Conservation (phyloP, 345 rosid species). For the Salix caprea region DNA sequence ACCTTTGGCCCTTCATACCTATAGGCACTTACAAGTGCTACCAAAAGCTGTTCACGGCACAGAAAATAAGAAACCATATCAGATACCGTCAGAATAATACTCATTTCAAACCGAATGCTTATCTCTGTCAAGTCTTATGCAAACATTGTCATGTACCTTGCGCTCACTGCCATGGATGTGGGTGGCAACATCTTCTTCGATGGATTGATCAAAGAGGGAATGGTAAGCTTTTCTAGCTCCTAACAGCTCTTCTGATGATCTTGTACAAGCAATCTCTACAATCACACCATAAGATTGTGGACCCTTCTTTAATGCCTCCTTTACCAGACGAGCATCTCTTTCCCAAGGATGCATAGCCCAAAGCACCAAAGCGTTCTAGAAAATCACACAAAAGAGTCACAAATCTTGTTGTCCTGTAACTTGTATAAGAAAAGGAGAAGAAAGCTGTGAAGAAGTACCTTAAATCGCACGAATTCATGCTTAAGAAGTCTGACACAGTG, state of each 20-base stretch:
- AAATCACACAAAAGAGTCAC: neutral
- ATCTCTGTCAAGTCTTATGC: too few relatives aligned
- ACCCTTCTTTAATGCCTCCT: slow-evolving; percentile 56
- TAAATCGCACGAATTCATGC: slow-evolving; percentile 72
- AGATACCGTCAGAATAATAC: neutral
- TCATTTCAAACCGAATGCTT: too few relatives aligned
- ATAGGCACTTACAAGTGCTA: slow-evolving; percentile 85
- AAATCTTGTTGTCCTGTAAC: neutral
- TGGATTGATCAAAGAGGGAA: slow-evolving; percentile 72
- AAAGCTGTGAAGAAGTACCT: slow-evolving; percentile 34
- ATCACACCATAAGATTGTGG: slow-evolving; percentile 45
- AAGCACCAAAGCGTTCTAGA: slow-evolving; percentile 63
- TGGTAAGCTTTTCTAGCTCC: slow-evolving; percentile 91
- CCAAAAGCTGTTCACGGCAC: slow-evolving; percentile 53
- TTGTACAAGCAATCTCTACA: slow-evolving; percentile 74
- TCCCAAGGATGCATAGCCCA: slow-evolving; percentile 92
- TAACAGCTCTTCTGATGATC: slow-evolving; percentile 67
- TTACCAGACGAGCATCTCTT: slow-evolving; percentile 79
- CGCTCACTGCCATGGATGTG: slow-evolving; percentile 42
- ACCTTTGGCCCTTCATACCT: slow-evolving; percentile 74
- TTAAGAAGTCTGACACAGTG: slow-evolving; percentile 46
- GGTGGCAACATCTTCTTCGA: slow-evolving; percentile 76
- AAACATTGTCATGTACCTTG: slow-evolving; percentile 33
- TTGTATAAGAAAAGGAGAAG: neutral
- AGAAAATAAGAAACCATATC: neutral